These are phyloP conservation scores for Curvularia sp. DNA, from an alignment of 2,329 filamentous ascomycete genomes.

Conservation along the genomic window DNA sequence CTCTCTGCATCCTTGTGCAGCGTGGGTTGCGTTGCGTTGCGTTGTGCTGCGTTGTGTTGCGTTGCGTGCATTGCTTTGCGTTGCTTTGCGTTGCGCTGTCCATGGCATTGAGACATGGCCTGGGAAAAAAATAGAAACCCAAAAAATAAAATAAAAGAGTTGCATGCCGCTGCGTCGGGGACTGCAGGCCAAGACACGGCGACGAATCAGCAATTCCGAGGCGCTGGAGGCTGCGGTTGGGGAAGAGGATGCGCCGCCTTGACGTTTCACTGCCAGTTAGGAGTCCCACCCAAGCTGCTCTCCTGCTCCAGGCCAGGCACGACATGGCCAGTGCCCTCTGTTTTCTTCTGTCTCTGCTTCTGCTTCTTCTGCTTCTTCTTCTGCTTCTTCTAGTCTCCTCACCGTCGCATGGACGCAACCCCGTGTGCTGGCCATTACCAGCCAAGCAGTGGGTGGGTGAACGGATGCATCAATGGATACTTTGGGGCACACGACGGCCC, in stretches of 20 bases:
- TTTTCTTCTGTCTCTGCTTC: background rate
- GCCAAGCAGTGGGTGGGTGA: slow-evolving; percentile 1
- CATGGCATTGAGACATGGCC: background rate
- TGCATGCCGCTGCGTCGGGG: background rate
- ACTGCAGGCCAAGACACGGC: background rate
- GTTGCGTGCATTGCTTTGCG: too few relatives aligned
- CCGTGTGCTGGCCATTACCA: too few relatives aligned
- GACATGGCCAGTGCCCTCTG: background rate
- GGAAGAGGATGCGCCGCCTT: slow-evolving; percentile 10
- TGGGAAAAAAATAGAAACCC: background rate
- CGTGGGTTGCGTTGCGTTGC: too few relatives aligned
- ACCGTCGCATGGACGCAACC: too few relatives aligned
- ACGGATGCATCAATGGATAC: too few relatives aligned
- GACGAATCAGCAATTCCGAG: background rate
- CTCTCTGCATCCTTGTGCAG: background rate
- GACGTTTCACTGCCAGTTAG: slow-evolving; percentile 13
- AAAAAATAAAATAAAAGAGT: background rate
- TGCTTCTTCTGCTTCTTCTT: background rate
- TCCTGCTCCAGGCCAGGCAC: slow-evolving; percentile 5
- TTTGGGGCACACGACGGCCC: slow-evolving; percentile 14
- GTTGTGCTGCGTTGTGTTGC: too few relatives aligned
- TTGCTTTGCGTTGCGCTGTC: background rate
- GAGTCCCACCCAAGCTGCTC: slow-evolving; percentile 1
- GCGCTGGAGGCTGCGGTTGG: background rate
- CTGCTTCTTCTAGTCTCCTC: background rate